A percentile compares a stretch with the other conserved stretches of the same genome.
Conservation (phyloP, 805 yeast genomes). For the Lachancea lanzarotensis region DNA sequence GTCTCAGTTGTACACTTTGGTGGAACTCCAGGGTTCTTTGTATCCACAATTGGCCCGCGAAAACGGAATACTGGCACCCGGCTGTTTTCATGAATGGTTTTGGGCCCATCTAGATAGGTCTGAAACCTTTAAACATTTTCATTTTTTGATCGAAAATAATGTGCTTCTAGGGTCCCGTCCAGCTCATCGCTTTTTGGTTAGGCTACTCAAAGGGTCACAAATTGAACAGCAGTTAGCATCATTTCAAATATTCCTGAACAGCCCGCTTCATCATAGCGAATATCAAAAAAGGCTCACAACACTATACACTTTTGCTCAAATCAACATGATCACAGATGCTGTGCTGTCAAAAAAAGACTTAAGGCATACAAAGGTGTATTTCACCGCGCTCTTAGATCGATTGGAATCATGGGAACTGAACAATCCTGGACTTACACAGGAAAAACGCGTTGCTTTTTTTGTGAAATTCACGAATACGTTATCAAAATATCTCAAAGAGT, state of each 20-base stretch:
- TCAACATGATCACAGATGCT: slow-evolving; percentile 14
- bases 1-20: slow-evolving; percentile 14
- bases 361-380: slow-evolving; percentile 15
- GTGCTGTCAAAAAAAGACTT: slow-evolving; percentile 16
- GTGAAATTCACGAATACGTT: slow-evolving; percentile 20
- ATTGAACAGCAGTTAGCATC: slow-evolving; percentile 24
- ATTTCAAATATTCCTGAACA: slow-evolving; percentile 22
- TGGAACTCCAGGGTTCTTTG: slow-evolving; percentile 16
- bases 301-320: slow-evolving; percentile 20
- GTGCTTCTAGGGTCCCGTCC: slow-evolving; percentile 17
- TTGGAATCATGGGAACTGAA: slow-evolving; percentile 9
- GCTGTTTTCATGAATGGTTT: slow-evolving; percentile 26
- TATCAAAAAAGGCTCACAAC: slow-evolving; percentile 17
- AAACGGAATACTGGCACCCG: slow-evolving; percentile 16
- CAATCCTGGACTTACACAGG: background rate
- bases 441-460: slow-evolving; percentile 8
- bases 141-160: slow-evolving; percentile 21
- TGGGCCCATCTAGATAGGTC: slow-evolving; percentile 14
- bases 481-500: slow-evolving; percentile 14
- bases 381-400: slow-evolving; percentile 19
- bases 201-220: slow-evolving; percentile 26
- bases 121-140: slow-evolving; percentile 20
- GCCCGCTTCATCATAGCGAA: slow-evolving; percentile 10
- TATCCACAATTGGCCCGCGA: slow-evolving; percentile 12
- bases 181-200: slow-evolving; percentile 11